phyloP scores from a whole-genome alignment of 1,284 basidiomycete genomes.

The Tilletia horrida region DNA sequence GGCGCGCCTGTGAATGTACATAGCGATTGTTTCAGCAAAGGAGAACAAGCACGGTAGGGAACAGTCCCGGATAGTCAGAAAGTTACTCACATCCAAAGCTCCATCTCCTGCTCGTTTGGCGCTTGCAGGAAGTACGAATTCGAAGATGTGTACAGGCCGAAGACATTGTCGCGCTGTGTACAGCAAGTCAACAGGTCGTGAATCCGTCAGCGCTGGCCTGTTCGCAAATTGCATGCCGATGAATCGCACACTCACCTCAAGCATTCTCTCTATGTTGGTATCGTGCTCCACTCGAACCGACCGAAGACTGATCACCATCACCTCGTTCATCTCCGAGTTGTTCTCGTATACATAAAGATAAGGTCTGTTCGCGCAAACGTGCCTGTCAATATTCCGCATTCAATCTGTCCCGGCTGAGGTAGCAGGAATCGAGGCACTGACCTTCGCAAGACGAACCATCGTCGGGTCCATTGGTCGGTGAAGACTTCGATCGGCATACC shows the following conservation, averaged over 20 bases:
- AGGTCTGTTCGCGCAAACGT: conserved; percentile 61
- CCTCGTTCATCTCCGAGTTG: conserved; percentile 76
- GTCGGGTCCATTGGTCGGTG: conserved; percentile 73
- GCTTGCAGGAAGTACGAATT: conserved; percentile 46
- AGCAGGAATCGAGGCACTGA: not conserved
- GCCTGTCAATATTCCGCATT: too few species aligned
- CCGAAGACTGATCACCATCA: conserved; percentile 72
- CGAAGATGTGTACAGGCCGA: conserved; percentile 39
- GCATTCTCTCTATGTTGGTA: conserved; percentile 76
- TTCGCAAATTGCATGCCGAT: too few species aligned
- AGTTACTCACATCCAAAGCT: conserved; percentile 32
- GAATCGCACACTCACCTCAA: conserved; percentile 66
- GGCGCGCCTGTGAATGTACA: not conserved
- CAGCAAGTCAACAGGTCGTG: conserved; percentile 18
- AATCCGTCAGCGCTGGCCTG: conserved; percentile 58
- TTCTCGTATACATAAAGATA: conserved; percentile 82
- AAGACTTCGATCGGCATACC: conserved; percentile 74
- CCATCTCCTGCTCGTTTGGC: conserved; percentile 24
- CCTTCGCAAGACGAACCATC: conserved; percentile 77
- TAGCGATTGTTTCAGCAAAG: too few species aligned
- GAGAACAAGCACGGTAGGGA: too few species aligned
- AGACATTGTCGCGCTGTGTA: conserved; percentile 29
- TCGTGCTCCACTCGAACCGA: conserved; percentile 82
- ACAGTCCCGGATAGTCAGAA: not conserved
- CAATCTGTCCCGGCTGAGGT: not conserved